Evolutionary conservation across 169 alveolate species (phyloP), one percentile per base, ranked within the genome.

Genomic region (Sarcocystis neurona): DNA sequence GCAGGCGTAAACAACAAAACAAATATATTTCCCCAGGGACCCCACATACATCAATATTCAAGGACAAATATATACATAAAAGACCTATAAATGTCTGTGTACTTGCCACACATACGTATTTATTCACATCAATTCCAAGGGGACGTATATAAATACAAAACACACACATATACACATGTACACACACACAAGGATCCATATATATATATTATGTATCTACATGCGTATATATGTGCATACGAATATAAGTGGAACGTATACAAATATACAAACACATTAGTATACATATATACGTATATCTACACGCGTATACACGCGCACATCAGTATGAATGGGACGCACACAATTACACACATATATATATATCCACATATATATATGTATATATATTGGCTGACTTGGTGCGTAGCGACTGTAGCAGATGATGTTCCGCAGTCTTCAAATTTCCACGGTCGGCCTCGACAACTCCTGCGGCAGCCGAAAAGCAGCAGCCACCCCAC

Each of bases 401-500:
- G 56, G 56, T 39, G 43, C 4, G 53, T 53, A 72, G 34, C 56
- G 82, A 15, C 27, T 43, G 1, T 30, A 39, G 37, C 43, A 72
- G 82, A 27, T 37, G 41, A 5, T 15, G 39, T 39, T 23, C 41
- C 8, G 82, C 82, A 30, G 34, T 43, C 46, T 27, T 53, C 23
- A 37, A 2, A 15, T 15, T 41, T 6, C 46, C 48, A 39, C 82
- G 82, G 46, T 72, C 82, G 2, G 82, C 32, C 56, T 72, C 82
- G 58, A 72, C 82, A 39, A 72, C 82, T 4, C 82, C 82, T 72
- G 82, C 27, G 10, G 75, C 75, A 5, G 43, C 27, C 44, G 75
- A 37, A 15, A 41, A 63, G 37, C 8, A 6, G 41, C 20, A n/a
- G 20, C 3, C 3, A 5, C 8, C 46, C 34, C 30, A 18, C 30